These are phyloP conservation scores for Kwoniella botswanensis DNA, from an alignment of 768 basidiomycete species.

Conservation along the genomic window DNA sequence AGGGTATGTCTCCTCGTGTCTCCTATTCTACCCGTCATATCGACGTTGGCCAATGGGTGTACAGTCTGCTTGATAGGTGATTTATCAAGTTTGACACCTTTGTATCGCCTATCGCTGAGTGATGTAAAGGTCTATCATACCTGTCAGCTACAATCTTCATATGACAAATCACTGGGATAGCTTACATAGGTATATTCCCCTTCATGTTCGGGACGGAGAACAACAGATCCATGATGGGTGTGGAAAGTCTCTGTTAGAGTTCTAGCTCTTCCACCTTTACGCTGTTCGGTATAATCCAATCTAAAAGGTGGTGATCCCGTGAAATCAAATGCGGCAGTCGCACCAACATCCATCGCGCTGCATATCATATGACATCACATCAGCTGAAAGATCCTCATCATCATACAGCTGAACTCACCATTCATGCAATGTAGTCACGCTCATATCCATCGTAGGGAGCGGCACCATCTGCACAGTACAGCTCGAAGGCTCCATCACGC, in stretches of 20 bases:
- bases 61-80: constrained; percentile 82
- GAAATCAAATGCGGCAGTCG: constrained; percentile 81
- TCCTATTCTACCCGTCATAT: constrained; percentile 34
- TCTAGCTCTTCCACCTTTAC: constrained; percentile 62
- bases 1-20: constrained; percentile 37
- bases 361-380: not conserved
- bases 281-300: constrained; percentile 76
- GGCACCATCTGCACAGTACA: constrained; percentile 70
- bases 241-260: constrained; percentile 63
- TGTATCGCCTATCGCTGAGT: constrained; percentile 83
- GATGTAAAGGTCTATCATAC: constrained; percentile 64
- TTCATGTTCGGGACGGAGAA: constrained; percentile 82
- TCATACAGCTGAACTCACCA: constrained; percentile 65
- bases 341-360: constrained; percentile 74
- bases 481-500: constrained; percentile 79
- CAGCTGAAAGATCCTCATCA: not conserved
- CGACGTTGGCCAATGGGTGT: constrained; percentile 73
- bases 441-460: constrained; percentile 78
- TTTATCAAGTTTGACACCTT: constrained; percentile 72
- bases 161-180: not conserved
- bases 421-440: constrained; percentile 87
- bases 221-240: constrained; percentile 76
- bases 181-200: constrained; percentile 81
- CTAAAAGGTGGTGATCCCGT: constrained; percentile 89
- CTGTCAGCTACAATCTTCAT: not conserved